These are phyloP conservation scores for Suhomyces panamericanus DNA, from an alignment of 1,139 yeast species.

Conservation along the genomic window DNA sequence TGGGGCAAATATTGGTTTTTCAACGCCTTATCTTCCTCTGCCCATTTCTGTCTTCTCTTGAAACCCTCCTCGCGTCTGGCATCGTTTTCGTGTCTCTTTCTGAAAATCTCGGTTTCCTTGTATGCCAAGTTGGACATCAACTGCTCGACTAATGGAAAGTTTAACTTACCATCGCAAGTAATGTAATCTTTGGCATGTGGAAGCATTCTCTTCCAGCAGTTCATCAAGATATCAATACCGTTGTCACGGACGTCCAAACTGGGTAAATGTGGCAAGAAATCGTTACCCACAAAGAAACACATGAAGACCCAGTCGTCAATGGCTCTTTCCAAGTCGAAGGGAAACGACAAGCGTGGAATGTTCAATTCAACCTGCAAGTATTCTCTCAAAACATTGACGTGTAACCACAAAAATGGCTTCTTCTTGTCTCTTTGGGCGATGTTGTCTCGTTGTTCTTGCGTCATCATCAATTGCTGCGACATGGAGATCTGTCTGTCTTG, in stretches of 20 bases:
- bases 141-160: conserved; percentile 72
- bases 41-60: conserved; percentile 54
- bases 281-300: conserved; percentile 99
- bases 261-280: conserved; percentile 96
- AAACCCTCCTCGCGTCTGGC: conserved; percentile 61
- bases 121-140: conserved; percentile 64
- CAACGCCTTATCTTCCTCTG: conserved; percentile 42
- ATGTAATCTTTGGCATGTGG: conserved; percentile 72
- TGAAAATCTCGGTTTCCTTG: conserved; percentile 81
- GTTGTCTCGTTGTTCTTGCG: conserved; percentile 58
- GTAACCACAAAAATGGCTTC: conserved; percentile 94
- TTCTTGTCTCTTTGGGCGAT: conserved; percentile 58
- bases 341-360: conserved; percentile 67
- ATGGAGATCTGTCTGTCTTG: conserved; percentile 49
- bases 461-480: conserved; percentile 56
- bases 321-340: conserved; percentile 89
- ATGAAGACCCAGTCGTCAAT: conserved; percentile 98
- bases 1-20: conserved; percentile 36
- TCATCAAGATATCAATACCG: conserved; percentile 79
- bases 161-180: conserved; percentile 85
- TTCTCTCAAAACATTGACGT: conserved; percentile 83
- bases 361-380: conserved; percentile 80
- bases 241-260: conserved; percentile 93
- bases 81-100: conserved; percentile 66
- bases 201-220: conserved; percentile 77